Base-by-base conservation (phyloP, 2,329 filamentous ascomycete genomes). In the Phaeoacremonium minimum region DNA sequence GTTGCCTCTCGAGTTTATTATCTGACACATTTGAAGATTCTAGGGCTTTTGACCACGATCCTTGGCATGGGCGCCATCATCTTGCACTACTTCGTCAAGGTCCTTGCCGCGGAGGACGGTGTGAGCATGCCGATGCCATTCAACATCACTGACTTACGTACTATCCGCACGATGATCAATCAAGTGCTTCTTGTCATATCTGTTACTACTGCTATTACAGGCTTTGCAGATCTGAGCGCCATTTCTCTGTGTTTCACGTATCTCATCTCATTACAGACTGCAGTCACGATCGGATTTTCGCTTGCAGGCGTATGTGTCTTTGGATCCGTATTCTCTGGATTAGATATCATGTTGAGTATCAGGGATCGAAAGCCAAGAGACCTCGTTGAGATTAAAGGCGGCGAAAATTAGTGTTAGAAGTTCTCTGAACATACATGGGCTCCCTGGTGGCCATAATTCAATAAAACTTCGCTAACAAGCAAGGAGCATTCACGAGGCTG, bases 181-280 rank as follows among this genome's bases (percentile, higher is more conserved):
- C 52, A 53, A 33, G 15, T 54, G 11, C 47, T 60, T 18, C 41
- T 57, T 2, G 18, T 42, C 9, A 41, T 58, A 4, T 35, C 47
- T 4, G 16, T 51, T 4, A 35, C 43, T 1, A 48, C 55, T 1
- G 40, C 44, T 12, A 34, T 53, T 6, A 48, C 46, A 1, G 57
- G 57, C 5, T 58, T 60, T 28, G 36, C 45, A 2, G 55, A 56
- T 20, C 38, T 60, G 4, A 50, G 46, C 31, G 40, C 40, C 7
- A 45, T 57, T 11, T 37, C 48, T 2, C 42, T 60, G 15, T 55
- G 56, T 35, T 31, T 55, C 18, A 53, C 52, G 6, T 48, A 50
- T 12, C 31, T 51, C 13, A 31, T 60, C 6, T 38, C 52, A 3
- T 50, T 61, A 18, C 48, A 55, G 30, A 16, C 45, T 7, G 50